Base-by-base conservation (phyloP, 768 basidiomycete genomes). In the Termitomyces sp. region DNA sequence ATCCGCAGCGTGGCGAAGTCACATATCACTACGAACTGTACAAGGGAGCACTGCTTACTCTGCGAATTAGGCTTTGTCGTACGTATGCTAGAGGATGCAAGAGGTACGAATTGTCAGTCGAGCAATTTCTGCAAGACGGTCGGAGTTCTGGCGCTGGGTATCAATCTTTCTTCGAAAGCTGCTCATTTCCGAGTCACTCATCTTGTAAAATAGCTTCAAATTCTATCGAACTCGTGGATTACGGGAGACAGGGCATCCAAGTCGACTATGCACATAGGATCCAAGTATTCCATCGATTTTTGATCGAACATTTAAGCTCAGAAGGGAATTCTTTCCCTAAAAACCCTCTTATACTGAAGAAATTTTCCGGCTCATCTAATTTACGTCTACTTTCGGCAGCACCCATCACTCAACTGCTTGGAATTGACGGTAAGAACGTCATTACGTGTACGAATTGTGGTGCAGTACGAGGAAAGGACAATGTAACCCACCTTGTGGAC, bases 91-190 rank as follows among this genome's bases (percentile, higher is more conserved):
- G 93, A 96, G 70, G 95, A 98, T 66, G 96, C 97, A 0, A 80
- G 78, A 40, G 97, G 97, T 0, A 91, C 81, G 20, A 98, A 99
- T 64, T 98, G 96, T 66, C 96, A 98, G 70, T 86, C 94, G 5
- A 94, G 89, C 70, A 99, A 99, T 70, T 99, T 98, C 65, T 98
- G 94, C 70, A 89, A 93, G 71, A 90, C 94, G 2, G 90, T 98
- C 46, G 88, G 91, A 18, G 86, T 92, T 3, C 81, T 94, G 33
- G 90, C 92, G 6, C 92, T 94, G 72, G 85, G 94, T 94, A 54
- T 54, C 33, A 52, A 26, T 16, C 22, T 45, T 45, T 13, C 43
- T 64, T 52, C 70, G 63, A 14, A 2, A 55, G 35, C 22, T 18
- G 2, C 5, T 35, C 22, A 45, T 20, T 49, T 47, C 28, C 40